These are phyloP conservation scores for Pulveroboletus frians DNA, from an alignment of 768 basidiomycete genomes.

Conservation along the genomic window DNA sequence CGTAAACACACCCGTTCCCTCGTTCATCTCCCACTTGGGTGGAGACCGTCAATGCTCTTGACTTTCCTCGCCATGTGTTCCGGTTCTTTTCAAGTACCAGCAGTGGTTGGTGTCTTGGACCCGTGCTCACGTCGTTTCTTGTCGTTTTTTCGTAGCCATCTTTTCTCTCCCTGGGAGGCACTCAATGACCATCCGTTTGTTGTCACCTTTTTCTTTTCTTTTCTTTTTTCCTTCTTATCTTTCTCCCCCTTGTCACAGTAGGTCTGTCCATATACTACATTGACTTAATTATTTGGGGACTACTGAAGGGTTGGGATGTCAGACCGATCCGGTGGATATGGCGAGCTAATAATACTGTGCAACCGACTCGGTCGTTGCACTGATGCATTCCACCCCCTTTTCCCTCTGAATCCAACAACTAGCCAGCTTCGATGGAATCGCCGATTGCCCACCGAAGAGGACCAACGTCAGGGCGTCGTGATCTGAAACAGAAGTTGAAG, in stretches of 20 bases:
- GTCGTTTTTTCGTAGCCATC: background rate
- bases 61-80: constrained; percentile 2
- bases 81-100: background rate
- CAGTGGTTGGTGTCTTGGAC: constrained; percentile 3
- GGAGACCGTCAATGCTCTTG: constrained; percentile 8
- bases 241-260: constrained; percentile 16
- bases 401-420: no score
- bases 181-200: constrained; percentile 7
- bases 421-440: no score
- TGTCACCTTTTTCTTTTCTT: background rate
- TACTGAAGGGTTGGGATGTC: background rate
- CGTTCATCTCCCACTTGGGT: constrained; percentile 10
- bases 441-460: no score
- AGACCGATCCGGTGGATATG: background rate
- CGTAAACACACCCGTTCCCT: constrained; percentile 15
- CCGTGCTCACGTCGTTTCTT: constrained; percentile 2
- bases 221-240: background rate
- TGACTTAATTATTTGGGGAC: constrained; percentile 19
- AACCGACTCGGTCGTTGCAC: no score
- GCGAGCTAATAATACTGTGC: background rate
- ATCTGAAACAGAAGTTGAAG: no score
- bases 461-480: no score
- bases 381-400: no score
- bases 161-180: background rate
- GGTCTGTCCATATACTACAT: constrained; percentile 20